A percentile compares a stretch with the other conserved stretches of the same genome.
Conservation (phyloP, 140 eudicot species). For the Erigeron philadelphicus region DNA sequence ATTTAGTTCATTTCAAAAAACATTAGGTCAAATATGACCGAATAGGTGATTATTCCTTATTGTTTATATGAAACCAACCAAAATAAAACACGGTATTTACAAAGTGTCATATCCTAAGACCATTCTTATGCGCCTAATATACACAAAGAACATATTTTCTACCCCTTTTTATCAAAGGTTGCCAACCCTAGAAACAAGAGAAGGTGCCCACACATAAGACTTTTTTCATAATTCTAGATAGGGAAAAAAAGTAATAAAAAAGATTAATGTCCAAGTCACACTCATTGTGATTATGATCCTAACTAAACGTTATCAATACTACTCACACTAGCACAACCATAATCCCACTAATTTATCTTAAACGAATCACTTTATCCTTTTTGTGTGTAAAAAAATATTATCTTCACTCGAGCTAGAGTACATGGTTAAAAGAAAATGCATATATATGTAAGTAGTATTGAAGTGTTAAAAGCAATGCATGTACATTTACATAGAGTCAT, state of each 20-base stretch:
- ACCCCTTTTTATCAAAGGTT: slow-evolving; percentile 24
- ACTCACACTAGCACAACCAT: too few relatives aligned
- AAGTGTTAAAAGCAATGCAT: too few relatives aligned
- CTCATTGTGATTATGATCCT: neutral
- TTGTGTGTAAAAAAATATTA: too few relatives aligned
- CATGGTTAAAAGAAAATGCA: too few relatives aligned
- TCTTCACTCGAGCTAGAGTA: too few relatives aligned
- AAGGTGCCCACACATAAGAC: slow-evolving; percentile 21
- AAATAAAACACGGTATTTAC: neutral
- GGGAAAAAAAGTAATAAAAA: neutral
- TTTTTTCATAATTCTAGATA: slow-evolving; percentile 15
- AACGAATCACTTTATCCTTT: too few relatives aligned
- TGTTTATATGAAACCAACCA: neutral
- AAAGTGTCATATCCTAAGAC: neutral
- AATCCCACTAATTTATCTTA: too few relatives aligned
- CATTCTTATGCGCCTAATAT: slow-evolving; percentile 13
- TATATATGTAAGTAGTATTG: too few relatives aligned
- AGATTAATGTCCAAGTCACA: slow-evolving; percentile 11
- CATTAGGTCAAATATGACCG: too few relatives aligned
- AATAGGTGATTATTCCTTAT: neutral
- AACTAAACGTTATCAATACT: neutral
- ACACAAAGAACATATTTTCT: slow-evolving; percentile 18
- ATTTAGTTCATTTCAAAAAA: too few relatives aligned
- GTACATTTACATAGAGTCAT: too few relatives aligned
- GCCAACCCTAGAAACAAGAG: slow-evolving; percentile 23